Evolutionary conservation across 2,329 filamentous ascomycete genomes (phyloP).

Genomic region (Sporothrix schenckii): DNA sequence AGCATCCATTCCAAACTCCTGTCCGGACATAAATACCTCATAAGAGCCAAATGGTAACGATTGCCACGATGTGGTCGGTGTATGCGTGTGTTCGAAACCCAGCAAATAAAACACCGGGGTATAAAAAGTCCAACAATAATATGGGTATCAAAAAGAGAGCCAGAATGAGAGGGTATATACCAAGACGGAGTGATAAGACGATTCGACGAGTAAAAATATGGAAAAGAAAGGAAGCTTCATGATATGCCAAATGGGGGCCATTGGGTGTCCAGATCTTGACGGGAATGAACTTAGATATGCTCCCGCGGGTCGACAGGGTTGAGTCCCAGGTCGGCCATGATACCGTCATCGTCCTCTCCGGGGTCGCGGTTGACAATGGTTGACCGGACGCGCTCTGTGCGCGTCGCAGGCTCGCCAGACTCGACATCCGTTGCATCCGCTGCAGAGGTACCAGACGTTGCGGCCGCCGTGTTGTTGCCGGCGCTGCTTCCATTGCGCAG

Average conservation of each 20-base stretch:
- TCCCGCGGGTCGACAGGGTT: slow-evolving; percentile 48
- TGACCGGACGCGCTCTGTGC: slow-evolving; percentile 36
- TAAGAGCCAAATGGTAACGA: background rate
- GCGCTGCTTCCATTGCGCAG: slow-evolving; percentile 39
- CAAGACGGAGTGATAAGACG: background rate
- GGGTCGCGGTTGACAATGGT: slow-evolving; percentile 25
- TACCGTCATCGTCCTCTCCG: slow-evolving; percentile 42
- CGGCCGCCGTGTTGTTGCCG: slow-evolving; percentile 21
- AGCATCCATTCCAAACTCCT: background rate
- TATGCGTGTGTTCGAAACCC: background rate
- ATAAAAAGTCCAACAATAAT: slow-evolving; percentile 11
- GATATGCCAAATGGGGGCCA: background rate
- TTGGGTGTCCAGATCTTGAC: background rate
- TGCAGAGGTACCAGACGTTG: slow-evolving; percentile 34
- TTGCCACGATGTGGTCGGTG: background rate
- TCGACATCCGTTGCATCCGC: background rate
- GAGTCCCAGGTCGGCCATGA: slow-evolving; percentile 44
- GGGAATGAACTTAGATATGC: slow-evolving; percentile 41
- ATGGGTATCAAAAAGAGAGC: slow-evolving; percentile 20
- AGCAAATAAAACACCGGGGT: background rate
- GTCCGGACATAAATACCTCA: background rate
- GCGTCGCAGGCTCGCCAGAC: slow-evolving; percentile 19
- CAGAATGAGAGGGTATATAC: slow-evolving; percentile 14
- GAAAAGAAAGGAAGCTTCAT: background rate
- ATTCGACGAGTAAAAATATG: background rate